Evolutionary conservation across 495 filamentous ascomycete species (phyloP).

Genomic region (Daldinia bambusicola): DNA sequence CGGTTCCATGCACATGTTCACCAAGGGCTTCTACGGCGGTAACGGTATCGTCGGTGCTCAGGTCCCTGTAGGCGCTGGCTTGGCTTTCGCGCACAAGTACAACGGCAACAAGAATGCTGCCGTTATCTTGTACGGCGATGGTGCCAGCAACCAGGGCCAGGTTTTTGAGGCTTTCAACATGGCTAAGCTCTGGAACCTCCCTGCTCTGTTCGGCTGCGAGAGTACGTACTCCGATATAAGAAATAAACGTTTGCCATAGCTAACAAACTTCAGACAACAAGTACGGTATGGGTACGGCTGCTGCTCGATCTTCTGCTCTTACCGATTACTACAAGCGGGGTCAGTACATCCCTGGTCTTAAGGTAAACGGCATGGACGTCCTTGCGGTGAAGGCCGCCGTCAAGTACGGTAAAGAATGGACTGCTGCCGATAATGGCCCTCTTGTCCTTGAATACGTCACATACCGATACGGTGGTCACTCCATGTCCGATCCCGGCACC

Average conservation of each 20-base stretch:
- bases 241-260: not conserved
- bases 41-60: conserved; percentile 99
- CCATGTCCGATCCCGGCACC: conserved; percentile 98
- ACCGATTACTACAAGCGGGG: conserved; percentile 99
- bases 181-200: conserved; percentile 98
- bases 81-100: conserved; percentile 98
- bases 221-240: conserved; percentile 67
- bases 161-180: conserved; percentile 99
- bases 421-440: conserved; percentile 82
- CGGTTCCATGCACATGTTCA: conserved; percentile 99
- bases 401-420: conserved; percentile 88
- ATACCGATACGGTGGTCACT: conserved; percentile 98
- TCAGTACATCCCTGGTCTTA: conserved; percentile 98
- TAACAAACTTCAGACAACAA: conserved; percentile 84
- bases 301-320: conserved; percentile 89
- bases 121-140: conserved; percentile 94
- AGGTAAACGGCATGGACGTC: conserved; percentile 99
- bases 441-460: conserved; percentile 98
- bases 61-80: conserved; percentile 95
- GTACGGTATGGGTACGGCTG: conserved; percentile 99
- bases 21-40: conserved; percentile 96
- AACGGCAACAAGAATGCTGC: conserved; percentile 82
- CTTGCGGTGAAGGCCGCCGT: conserved; percentile 97
- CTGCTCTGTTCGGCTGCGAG: conserved; percentile 95
- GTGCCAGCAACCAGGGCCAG: conserved; percentile 97